These are phyloP conservation scores for Arabis hirsuta DNA, from an alignment of 345 rosid genomes.

Conservation along the genomic window DNA sequence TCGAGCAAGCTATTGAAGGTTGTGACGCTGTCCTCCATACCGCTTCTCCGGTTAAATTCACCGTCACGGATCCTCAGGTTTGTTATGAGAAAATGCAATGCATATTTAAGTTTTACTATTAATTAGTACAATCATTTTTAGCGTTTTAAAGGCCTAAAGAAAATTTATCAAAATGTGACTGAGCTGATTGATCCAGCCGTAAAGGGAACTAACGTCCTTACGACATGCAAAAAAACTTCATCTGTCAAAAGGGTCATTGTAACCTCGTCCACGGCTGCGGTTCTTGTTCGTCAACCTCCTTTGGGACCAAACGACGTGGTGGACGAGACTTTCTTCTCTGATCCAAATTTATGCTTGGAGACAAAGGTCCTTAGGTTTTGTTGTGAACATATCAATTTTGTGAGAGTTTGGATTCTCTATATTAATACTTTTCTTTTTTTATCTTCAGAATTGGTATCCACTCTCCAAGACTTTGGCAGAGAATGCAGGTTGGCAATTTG, in stretches of 20 bases:
- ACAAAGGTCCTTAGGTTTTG: conserved; percentile 35
- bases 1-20: conserved; percentile 50
- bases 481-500: conserved; percentile 53
- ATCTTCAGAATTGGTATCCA: conserved; percentile 46
- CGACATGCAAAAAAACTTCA: conserved; percentile 46
- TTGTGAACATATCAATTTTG: not conserved
- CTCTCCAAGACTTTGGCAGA: conserved; percentile 55
- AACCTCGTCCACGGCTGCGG: conserved; percentile 59
- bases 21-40: conserved; percentile 66
- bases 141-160: not conserved
- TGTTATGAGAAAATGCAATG: not conserved
- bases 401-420: not conserved
- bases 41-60: conserved; percentile 51
- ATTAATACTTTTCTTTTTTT: not conserved
- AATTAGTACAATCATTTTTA: not conserved
- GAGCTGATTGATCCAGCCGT: conserved; percentile 56
- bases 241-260: conserved; percentile 57
- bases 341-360: conserved; percentile 44
- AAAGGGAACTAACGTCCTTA: conserved; percentile 59
- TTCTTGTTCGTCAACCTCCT: conserved; percentile 42
- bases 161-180: not conserved
- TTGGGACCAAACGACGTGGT: conserved; percentile 40
- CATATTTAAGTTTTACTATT: not conserved
- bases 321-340: conserved; percentile 59
- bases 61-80: conserved; percentile 47